Conservation (phyloP, 176 grass and related monocot genomes). For the barley (Hordeum vulgare) region MorexV3_pseudomolecules_assembly NC_058520.1:555721490-555721989, state of each 20-base stretch:
- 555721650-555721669: slow-evolving; percentile 14
- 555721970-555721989: slow-evolving; percentile 8
- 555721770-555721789: slow-evolving; percentile 16
- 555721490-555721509: slow-evolving; percentile 48
- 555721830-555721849: not conserved
- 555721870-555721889: not conserved
- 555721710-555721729: not conserved
- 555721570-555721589: not conserved
- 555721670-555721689: not conserved
- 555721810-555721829: not conserved
- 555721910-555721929: not conserved
- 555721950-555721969: slow-evolving; percentile 17
- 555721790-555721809: slow-evolving; percentile 15
- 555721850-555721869: not conserved
- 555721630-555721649: not conserved
- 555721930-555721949: slow-evolving; percentile 2
- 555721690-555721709: not conserved
- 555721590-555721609: slow-evolving; percentile 1
- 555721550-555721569: slow-evolving; percentile 13
- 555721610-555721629: not conserved
- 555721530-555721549: slow-evolving; percentile 6
- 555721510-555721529: slow-evolving; percentile 16
- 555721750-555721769: not conserved
- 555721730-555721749: not conserved
- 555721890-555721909: not conserved